Base-by-base conservation (phyloP, 306 rosid genomes). In the Purshia tridentata region DNA sequence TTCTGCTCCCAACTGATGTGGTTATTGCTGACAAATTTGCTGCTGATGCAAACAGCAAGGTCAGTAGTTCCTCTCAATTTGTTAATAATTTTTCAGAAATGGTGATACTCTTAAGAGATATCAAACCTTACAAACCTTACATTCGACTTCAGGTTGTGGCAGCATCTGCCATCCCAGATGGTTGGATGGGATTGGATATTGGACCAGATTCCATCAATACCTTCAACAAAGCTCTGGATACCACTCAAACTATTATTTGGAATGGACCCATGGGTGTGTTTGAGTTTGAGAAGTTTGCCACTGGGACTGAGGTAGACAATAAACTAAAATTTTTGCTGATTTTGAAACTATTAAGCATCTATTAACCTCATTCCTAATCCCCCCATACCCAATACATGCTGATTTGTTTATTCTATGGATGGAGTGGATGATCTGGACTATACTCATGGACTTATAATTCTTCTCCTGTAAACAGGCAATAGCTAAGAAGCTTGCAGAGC, bases 211-310 rank as follows among this genome's bases (percentile, higher is more conserved):
- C 97, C 56, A 86, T 93, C 74, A 89, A 88, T 72, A 77, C 92
- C 75, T 93, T 93, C 81, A 83, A 46, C 57, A 84, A 82, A 77
- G 84, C 86, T 72, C 81, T 93, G 86, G 98, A 91, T 19, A 68
- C 76, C 9, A 91, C 94, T 73, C 86, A 88, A 74, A 91, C 97
- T 69, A 23, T 91, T 35, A 91, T 93, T 46, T 93, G 98, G 98
- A 93, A 93, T 53, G 98, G 98, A 79, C 98, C 98, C 39, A 93
- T 93, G 98, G 98, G 98, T 59, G 98, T 93, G 69, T 93, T 93
- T 9, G 98, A 93, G 86, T 91, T 91, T 14, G 94, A 89, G 0
- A 91, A 93, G 82, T 93, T 91, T 81, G 97, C 98, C 6, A 79
- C 74, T 6, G 98, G 98, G 78, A 93, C 98, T 4, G 92, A 82